These are phyloP conservation scores for Candida ortonii DNA, from an alignment of 805 yeast species.

Conservation along the genomic window DNA sequence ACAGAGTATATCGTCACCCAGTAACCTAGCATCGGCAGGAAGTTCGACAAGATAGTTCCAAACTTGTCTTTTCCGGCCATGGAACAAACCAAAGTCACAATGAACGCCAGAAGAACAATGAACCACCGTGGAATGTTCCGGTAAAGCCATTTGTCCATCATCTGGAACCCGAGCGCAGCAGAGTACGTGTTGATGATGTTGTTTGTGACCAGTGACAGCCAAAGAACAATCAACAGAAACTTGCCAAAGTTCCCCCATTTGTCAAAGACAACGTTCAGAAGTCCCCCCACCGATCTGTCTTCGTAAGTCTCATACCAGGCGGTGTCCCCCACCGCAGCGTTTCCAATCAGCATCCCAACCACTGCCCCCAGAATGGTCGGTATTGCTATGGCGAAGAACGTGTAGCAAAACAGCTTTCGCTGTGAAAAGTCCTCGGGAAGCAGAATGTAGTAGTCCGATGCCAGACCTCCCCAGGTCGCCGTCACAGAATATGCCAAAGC, in stretches of 20 bases:
- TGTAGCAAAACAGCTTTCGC: slow-evolving; percentile 50
- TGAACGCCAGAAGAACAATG: slow-evolving; percentile 63
- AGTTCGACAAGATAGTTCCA: slow-evolving; percentile 70
- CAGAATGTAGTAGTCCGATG: slow-evolving; percentile 79
- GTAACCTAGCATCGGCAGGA: slow-evolving; percentile 87
- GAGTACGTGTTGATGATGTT: slow-evolving; percentile 80
- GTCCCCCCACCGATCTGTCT: slow-evolving; percentile 69
- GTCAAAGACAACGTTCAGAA: slow-evolving; percentile 58
- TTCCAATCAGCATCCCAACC: slow-evolving; percentile 67
- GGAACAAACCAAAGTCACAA: slow-evolving; percentile 64
- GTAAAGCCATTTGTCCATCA: slow-evolving; percentile 47
- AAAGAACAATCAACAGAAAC: slow-evolving; percentile 65
- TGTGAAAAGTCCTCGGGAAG: slow-evolving; percentile 72
- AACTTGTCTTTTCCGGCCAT: slow-evolving; percentile 74
- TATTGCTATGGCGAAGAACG: slow-evolving; percentile 61
- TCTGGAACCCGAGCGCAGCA: slow-evolving; percentile 75
- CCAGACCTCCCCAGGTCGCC: slow-evolving; percentile 85
- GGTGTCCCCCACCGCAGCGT: slow-evolving; percentile 55
- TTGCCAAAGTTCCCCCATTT: slow-evolving; percentile 79
- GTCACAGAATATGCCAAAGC: slow-evolving; percentile 74
- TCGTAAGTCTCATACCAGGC: slow-evolving; percentile 60
- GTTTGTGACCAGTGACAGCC: slow-evolving; percentile 75
- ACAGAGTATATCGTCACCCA: slow-evolving; percentile 83
- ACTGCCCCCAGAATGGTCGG: slow-evolving; percentile 79
- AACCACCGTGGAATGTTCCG: slow-evolving; percentile 75